A percentile compares a stretch with the other conserved stretches of the same genome.
Conservation (phyloP, 352 stramenopile species). For the Phytophthora tentaculata region DNA sequence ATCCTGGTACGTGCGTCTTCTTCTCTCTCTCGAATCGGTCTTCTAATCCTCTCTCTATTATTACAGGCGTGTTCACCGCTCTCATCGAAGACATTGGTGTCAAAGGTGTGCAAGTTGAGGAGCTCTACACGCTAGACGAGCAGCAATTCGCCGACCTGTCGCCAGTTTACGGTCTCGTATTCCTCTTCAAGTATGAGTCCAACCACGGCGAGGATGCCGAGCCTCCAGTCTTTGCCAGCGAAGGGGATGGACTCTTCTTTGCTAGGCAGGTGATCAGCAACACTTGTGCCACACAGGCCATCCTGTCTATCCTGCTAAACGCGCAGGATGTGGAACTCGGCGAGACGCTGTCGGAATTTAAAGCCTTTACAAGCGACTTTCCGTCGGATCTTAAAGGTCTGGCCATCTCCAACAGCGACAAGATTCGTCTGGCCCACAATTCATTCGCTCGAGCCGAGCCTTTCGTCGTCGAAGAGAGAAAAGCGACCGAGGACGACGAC, state of each 20-base stretch:
- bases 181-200: slow-evolving; percentile 95
- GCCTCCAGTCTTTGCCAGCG: slow-evolving; percentile 24
- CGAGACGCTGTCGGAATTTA: slow-evolving; percentile 75
- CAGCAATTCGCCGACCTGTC: slow-evolving; percentile 72
- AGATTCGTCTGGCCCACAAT: slow-evolving; percentile 87
- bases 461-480: slow-evolving; percentile 81
- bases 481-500: slow-evolving; percentile 88
- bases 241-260: slow-evolving; percentile 92
- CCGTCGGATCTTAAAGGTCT: slow-evolving; percentile 83
- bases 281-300: slow-evolving; percentile 96
- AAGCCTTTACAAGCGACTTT: slow-evolving; percentile 82
- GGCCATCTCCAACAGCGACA: slow-evolving; percentile 88
- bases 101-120: slow-evolving; percentile 92
- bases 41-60: background rate
- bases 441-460: slow-evolving; percentile 81
- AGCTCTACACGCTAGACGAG: slow-evolving; percentile 95
- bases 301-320: slow-evolving; percentile 97
- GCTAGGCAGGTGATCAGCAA: slow-evolving; percentile 97
- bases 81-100: slow-evolving; percentile 96
- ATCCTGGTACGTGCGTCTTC: slow-evolving; percentile 53
- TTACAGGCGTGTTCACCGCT: slow-evolving; percentile 85
- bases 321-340: slow-evolving; percentile 66
- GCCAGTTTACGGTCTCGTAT: slow-evolving; percentile 94
- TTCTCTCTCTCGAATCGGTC: background rate
- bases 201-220: slow-evolving; percentile 49